These are phyloP conservation scores for Pythium rishiriense DNA, from an alignment of 352 stramenopile species.

Conservation along the genomic window DNA sequence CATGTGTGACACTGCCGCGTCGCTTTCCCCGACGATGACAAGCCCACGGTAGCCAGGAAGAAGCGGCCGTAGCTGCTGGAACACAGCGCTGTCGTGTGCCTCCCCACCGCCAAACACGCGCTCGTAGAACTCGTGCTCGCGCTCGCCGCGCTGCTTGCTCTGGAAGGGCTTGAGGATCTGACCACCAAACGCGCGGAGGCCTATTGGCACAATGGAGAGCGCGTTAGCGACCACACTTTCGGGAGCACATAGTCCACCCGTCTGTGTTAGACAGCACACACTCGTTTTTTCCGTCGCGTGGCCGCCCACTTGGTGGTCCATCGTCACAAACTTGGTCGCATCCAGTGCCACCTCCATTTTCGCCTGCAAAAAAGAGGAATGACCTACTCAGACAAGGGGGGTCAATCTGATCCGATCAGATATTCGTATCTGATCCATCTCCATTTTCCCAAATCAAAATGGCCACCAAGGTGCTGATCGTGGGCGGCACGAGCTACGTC, in stretches of 20 bases:
- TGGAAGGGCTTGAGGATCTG: slow-evolving; percentile 88
- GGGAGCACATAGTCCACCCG: not conserved
- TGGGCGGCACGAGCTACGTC: slow-evolving; percentile 65
- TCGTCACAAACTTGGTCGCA: slow-evolving; percentile 40
- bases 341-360: slow-evolving; percentile 18
- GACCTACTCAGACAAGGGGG: not conserved
- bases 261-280: slow-evolving; percentile 22
- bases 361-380: not conserved
- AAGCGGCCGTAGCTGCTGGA: slow-evolving; percentile 40
- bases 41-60: slow-evolving; percentile 70
- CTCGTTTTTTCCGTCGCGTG: slow-evolving; percentile 71
- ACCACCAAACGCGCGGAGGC: slow-evolving; percentile 60
- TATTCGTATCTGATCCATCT: slow-evolving; percentile 13
- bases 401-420: slow-evolving; percentile 16
- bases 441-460: not conserved
- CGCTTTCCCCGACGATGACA: slow-evolving; percentile 33
- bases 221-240: slow-evolving; percentile 2
- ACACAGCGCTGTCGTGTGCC: slow-evolving; percentile 17
- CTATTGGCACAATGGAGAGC: slow-evolving; percentile 26
- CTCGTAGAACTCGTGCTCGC: slow-evolving; percentile 80
- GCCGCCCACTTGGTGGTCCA: slow-evolving; percentile 80
- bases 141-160: slow-evolving; percentile 70
- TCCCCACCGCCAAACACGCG: slow-evolving; percentile 41
- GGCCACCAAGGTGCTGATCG: slow-evolving; percentile 47
- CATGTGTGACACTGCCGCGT: slow-evolving; percentile 10